These are phyloP conservation scores for Ophiognomonia clavigignenti-juglandacearum DNA, from an alignment of 2,329 filamentous ascomycete genomes.

Conservation along the genomic window DNA sequence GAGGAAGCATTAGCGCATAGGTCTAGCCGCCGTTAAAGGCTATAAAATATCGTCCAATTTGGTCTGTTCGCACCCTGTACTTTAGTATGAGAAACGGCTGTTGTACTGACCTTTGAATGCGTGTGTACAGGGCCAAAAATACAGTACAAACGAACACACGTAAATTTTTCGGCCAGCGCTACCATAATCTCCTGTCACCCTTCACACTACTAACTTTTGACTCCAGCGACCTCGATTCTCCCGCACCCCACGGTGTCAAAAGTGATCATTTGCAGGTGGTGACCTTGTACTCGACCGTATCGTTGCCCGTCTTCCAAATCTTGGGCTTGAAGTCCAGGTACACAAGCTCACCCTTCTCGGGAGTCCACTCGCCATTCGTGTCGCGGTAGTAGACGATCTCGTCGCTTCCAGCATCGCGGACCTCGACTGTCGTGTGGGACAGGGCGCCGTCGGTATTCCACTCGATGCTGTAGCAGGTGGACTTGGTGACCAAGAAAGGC, in stretches of 20 bases:
- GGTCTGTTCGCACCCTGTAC: too few relatives aligned
- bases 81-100: too few relatives aligned
- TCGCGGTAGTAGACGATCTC: constrained; percentile 41
- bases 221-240: not conserved
- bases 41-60: too few relatives aligned
- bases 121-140: too few relatives aligned
- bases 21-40: too few relatives aligned
- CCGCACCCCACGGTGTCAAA: not conserved
- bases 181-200: too few relatives aligned
- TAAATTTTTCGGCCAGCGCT: too few relatives aligned
- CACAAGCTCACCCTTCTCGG: constrained; percentile 39
- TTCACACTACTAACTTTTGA: too few relatives aligned
- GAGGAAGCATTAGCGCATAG: too few relatives aligned
- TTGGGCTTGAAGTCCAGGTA: constrained; percentile 43
- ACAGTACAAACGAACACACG: too few relatives aligned
- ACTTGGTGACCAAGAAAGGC: constrained; percentile 33
- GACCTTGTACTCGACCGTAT: constrained; percentile 39
- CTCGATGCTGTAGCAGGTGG: constrained; percentile 34
- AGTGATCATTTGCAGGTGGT: constrained; percentile 1
- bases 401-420: constrained; percentile 29
- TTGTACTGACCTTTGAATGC: too few relatives aligned
- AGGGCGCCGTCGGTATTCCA: constrained; percentile 35
- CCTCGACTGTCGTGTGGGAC: constrained; percentile 35
- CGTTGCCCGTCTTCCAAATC: constrained; percentile 36
- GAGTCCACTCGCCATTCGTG: constrained; percentile 39